Base-by-base conservation (phyloP, 305 asterid genomes). In the Striga hermonthica region DNA sequence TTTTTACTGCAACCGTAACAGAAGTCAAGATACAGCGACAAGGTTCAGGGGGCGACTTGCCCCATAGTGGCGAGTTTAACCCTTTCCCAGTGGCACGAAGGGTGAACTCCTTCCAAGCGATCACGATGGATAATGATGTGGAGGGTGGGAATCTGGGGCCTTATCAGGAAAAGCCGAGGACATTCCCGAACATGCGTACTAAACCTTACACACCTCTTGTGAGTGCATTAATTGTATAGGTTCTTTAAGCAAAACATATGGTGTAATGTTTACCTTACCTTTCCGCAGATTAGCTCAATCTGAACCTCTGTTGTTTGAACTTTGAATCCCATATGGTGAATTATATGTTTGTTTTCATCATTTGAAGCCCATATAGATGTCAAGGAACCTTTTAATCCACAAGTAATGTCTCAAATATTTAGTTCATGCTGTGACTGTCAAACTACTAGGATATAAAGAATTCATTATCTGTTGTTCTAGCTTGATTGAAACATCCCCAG, bases 11-110 rank as follows among this genome's bases (percentile, higher is more conserved):
- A 34, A 47, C 8, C 64, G 44, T 22, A 45, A 43, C 68, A 74
- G 40, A 73, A 65, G 65, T 72, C 88, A 84, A 83, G 78, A 87
- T 89, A 74, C 84, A 79, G 88, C 88, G 84, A 75, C 84, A 76
- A 60, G 85, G 86, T 74, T 86, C 89, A 12, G 95, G 96, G 92
- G 96, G 86, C 78, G 91, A 90, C 71, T 80, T 94, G 89, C 89
- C 89, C 93, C 87, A 69, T 72, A 69, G 78, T 73, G 85, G 85
- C 31, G 89, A 78, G 76, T 80, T 77, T 80, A 73, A 53, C 74
- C 72, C 82, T 50, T 86, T 82, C 64, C 91, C 95, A 8, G 83
- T 84, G 47, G 85, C 88, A 43, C 84, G 88, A 75, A 82, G 96
- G 89, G 85, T 78, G 69, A 88, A 86, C 74, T 84, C 92, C 74